Conservation (phyloP, 139 green algal genomes). For the Chloropicon primus region DNA sequence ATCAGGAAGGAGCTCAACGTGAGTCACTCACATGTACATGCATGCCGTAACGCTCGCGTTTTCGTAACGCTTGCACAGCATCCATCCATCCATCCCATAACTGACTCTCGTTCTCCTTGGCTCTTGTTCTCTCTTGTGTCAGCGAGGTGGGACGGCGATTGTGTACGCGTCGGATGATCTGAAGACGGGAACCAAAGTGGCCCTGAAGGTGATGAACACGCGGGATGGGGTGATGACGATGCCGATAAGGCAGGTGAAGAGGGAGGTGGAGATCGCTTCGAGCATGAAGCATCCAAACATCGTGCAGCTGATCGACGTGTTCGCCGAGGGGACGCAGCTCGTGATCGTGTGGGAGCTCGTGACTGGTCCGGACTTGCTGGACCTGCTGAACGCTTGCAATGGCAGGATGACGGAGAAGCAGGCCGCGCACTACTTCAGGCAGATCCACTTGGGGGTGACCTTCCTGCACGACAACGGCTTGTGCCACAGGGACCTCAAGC, state of each 20-base stretch:
- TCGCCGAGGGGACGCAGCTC: conserved; percentile 27
- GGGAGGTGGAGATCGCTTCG: conserved; percentile 4
- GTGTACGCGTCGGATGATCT: conserved; percentile 39
- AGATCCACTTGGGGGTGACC: neutral
- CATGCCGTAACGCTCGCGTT: no score
- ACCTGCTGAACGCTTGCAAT: conserved; percentile 59
- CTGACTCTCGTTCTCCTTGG: no score
- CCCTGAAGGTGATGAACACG: conserved; percentile 24
- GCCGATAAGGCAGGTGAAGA: conserved; percentile 4
- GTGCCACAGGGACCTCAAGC: neutral
- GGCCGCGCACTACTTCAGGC: conserved; percentile 17
- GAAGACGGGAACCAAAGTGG: neutral
- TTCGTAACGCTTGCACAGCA: no score
- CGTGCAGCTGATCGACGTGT: conserved; percentile 49
- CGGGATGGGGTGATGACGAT: conserved; percentile 12
- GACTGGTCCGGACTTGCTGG: conserved; percentile 59
- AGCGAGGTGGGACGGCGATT: conserved; percentile 38
- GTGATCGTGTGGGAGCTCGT: conserved; percentile 70
- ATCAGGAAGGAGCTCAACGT: conserved; percentile 34
- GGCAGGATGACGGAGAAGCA: conserved; percentile 40
- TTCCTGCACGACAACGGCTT: conserved; percentile 6
- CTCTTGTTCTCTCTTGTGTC: no score
- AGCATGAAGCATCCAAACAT: conserved; percentile 37
- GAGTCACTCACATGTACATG: no score
- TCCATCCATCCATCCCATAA: no score